These are phyloP conservation scores for Thoreauomyces humboldtii DNA, from an alignment of 192 early-diverging fungal species.

Conservation along the genomic window DNA sequence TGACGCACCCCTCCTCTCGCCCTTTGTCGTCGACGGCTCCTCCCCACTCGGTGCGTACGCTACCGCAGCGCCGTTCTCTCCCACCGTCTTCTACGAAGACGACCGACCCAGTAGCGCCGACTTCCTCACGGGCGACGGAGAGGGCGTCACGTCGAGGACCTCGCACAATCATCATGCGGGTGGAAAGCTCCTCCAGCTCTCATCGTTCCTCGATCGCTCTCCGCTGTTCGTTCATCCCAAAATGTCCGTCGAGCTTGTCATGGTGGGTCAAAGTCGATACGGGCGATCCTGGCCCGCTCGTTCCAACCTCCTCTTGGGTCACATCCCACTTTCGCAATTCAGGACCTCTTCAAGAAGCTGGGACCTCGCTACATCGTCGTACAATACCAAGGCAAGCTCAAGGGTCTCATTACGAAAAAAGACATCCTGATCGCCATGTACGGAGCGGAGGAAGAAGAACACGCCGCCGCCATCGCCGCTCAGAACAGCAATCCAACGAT, in stretches of 20 bases:
- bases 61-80: not conserved
- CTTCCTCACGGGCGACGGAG: not conserved
- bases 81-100: too few relatives aligned
- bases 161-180: not conserved
- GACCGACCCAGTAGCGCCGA: not conserved
- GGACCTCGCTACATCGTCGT: constrained; percentile 46
- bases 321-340: not conserved
- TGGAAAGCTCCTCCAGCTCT: constrained; percentile 20
- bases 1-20: too few relatives aligned
- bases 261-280: constrained; percentile 27
- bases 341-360: constrained; percentile 57
- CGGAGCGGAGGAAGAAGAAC: constrained; percentile 16
- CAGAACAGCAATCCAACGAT: not conserved
- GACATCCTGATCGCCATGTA: constrained; percentile 40
- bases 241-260: constrained; percentile 44
- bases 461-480: too few relatives aligned
- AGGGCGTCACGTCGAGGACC: not conserved
- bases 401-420: constrained; percentile 50
- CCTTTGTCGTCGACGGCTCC: too few relatives aligned
- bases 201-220: constrained; percentile 30
- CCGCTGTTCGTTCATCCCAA: constrained; percentile 46
- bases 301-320: too few relatives aligned
- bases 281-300: too few relatives aligned
- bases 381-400: constrained; percentile 29
- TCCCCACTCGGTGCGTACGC: too few relatives aligned